Evolutionary conservation across 1,284 basidiomycete genomes (phyloP).

Genomic region (Pyrrhoderma lamaoense): DNA sequence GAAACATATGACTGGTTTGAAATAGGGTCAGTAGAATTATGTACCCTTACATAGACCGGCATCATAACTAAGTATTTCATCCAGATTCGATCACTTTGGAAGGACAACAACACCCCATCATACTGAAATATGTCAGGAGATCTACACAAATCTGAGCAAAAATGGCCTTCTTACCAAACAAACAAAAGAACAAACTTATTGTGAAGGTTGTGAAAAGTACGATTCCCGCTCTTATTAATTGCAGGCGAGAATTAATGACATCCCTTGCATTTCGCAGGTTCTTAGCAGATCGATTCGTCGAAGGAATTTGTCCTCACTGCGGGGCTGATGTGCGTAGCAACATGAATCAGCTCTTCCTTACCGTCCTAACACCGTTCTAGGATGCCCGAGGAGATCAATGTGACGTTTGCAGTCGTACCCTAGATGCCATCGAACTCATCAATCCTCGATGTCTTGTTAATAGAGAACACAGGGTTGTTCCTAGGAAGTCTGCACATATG

Average conservation of each 20-base stretch:
- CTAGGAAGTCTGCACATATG: constrained; percentile 85
- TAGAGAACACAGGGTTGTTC: constrained; percentile 70
- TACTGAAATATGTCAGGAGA: constrained; percentile 85
- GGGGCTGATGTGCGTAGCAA: constrained; percentile 56
- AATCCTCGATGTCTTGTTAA: constrained; percentile 93
- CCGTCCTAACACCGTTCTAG: constrained; percentile 31
- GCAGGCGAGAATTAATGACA: not conserved
- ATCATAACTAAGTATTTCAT: constrained; percentile 21
- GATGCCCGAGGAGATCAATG: constrained; percentile 99
- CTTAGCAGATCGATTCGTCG: constrained; percentile 91
- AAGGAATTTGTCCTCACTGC: constrained; percentile 91
- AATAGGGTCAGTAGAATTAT: constrained; percentile 48
- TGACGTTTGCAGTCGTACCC: constrained; percentile 87
- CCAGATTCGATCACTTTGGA: constrained; percentile 96
- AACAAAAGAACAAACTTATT: constrained; percentile 88
- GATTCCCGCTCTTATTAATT: constrained; percentile 19
- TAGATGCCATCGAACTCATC: constrained; percentile 90
- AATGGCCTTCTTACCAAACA: constrained; percentile 75
- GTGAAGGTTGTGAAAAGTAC: constrained; percentile 82
- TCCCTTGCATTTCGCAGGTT: constrained; percentile 48
- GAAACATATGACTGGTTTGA: constrained; percentile 97
- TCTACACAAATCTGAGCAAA: constrained; percentile 78
- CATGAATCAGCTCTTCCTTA: not conserved
- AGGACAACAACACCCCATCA: constrained; percentile 89
- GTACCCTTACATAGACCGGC: constrained; percentile 3